Percentiles rank a stretch among this genome's conserved stretches.
Conservation (phyloP, 768 basidiomycete species). For the Gautieria morchelliformis region DNA sequence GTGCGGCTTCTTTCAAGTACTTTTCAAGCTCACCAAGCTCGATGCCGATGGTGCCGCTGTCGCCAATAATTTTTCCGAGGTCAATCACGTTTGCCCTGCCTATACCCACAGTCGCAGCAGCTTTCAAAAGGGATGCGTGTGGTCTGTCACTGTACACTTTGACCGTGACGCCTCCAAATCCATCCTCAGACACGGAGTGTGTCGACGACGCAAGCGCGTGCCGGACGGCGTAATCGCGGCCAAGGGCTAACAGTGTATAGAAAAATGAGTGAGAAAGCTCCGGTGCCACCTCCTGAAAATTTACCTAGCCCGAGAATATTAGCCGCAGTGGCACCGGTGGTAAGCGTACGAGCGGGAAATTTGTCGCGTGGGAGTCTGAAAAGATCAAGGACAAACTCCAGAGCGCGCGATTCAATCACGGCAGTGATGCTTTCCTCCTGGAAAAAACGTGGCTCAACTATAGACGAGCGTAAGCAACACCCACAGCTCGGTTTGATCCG, state of each 20-base stretch:
- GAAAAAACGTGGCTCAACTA: not conserved
- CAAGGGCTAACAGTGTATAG: conserved; percentile 19
- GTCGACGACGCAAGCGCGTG: conserved; percentile 15
- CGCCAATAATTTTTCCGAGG: conserved; percentile 8
- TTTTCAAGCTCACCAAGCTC: conserved; percentile 18
- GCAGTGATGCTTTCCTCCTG: conserved; percentile 18
- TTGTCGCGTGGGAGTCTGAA: conserved; percentile 14
- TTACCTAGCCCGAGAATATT: conserved; percentile 33
- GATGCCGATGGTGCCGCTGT: not conserved
- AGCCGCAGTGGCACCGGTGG: conserved; percentile 32
- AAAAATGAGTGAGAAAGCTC: not conserved
- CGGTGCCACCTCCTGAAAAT: not conserved
- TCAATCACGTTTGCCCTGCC: conserved; percentile 27
- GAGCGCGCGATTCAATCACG: conserved; percentile 19
- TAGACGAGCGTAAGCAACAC: conserved; percentile 1
- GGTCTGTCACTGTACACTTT: conserved; percentile 26
- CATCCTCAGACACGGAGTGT: conserved; percentile 29
- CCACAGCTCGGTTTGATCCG: conserved; percentile 20
- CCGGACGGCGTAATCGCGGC: conserved; percentile 22
- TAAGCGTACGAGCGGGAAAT: conserved; percentile 28
- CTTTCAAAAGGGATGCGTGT: conserved; percentile 32
- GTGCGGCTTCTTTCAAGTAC: conserved; percentile 18
- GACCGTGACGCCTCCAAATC: conserved; percentile 20
- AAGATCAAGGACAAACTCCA: conserved; percentile 22
- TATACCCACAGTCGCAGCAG: conserved; percentile 29